Evolutionary conservation across 2,329 filamentous ascomycete species (phyloP).

Genomic region (Eutypa lata): DNA sequence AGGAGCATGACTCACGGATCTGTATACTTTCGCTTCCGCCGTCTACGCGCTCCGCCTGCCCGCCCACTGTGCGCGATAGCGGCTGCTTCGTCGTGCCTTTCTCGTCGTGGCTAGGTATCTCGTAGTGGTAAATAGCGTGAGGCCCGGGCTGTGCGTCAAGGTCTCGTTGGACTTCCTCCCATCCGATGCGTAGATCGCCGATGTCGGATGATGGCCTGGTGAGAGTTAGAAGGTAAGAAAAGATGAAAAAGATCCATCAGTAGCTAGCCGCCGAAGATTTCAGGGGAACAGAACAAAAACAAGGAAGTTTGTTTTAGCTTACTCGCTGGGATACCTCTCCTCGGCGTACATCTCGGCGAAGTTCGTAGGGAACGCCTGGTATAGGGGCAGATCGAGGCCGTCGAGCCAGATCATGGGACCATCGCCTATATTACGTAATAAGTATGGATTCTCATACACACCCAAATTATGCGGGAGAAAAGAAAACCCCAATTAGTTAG

Average conservation of each 20-base stretch:
- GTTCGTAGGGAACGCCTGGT: slow-evolving; percentile 47
- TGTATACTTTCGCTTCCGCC: background rate
- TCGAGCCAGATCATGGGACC: slow-evolving; percentile 57
- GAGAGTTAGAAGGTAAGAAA: background rate
- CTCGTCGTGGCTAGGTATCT: background rate
- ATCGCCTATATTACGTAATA: slow-evolving; percentile 10
- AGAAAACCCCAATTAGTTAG: too few relatives aligned
- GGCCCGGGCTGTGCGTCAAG: background rate
- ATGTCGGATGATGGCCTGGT: background rate
- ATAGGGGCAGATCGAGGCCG: slow-evolving; percentile 49
- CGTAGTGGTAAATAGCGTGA: slow-evolving; percentile 6
- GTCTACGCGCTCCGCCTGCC: slow-evolving; percentile 1
- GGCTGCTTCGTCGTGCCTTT: background rate
- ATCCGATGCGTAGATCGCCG: slow-evolving; percentile 1
- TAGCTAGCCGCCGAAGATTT: too few relatives aligned
- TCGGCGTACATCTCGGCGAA: slow-evolving; percentile 46
- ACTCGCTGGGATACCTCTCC: slow-evolving; percentile 10
- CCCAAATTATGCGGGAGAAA: too few relatives aligned
- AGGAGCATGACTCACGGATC: slow-evolving; percentile 2
- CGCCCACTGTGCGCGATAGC: slow-evolving; percentile 2
- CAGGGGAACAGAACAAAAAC: too few relatives aligned
- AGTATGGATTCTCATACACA: too few relatives aligned
- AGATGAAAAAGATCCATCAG: too few relatives aligned
- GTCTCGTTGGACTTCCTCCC: background rate
- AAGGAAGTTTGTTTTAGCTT: too few relatives aligned